These are phyloP conservation scores for Carex kokanica DNA, from an alignment of 176 grass and related monocot species.

Conservation along the genomic window DNA sequence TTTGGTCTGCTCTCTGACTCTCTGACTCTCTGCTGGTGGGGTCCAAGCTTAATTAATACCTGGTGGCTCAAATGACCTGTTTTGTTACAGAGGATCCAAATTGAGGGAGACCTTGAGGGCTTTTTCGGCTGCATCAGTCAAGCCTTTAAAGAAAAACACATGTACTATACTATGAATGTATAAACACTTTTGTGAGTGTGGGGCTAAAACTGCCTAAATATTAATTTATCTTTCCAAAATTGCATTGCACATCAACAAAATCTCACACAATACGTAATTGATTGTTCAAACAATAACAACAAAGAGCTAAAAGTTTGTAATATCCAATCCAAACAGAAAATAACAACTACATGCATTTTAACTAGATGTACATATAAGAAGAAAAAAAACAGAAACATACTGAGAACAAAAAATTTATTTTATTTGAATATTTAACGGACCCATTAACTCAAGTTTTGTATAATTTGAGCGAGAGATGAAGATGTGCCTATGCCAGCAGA, in stretches of 20 bases:
- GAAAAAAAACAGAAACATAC: constrained; percentile 17
- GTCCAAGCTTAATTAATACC: neutral
- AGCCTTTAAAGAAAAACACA: too few relatives aligned
- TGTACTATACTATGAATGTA: too few relatives aligned
- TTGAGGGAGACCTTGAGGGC: too few relatives aligned
- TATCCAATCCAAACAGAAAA: neutral
- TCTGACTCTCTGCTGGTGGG: constrained; percentile 26
- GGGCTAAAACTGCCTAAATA: too few relatives aligned
- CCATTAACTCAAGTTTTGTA: constrained; percentile 10
- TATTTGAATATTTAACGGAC: neutral
- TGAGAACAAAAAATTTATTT: constrained; percentile 10
- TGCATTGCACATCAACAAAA: constrained; percentile 11
- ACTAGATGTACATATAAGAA: neutral
- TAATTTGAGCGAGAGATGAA: constrained; percentile 24
- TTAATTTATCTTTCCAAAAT: too few relatives aligned
- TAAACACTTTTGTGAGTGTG: too few relatives aligned
- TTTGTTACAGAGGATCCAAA: too few relatives aligned
- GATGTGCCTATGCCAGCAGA: constrained; percentile 17
- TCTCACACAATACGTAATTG: neutral
- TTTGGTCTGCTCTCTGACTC: too few relatives aligned
- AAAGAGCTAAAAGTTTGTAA: neutral
- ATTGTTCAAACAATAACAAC: constrained; percentile 18
- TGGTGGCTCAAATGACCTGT: neutral
- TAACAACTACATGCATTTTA: neutral
- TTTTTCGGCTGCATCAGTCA: too few relatives aligned